These are phyloP conservation scores for Candida tallmaniae DNA, from an alignment of 805 yeast species.

Conservation along the genomic window DNA sequence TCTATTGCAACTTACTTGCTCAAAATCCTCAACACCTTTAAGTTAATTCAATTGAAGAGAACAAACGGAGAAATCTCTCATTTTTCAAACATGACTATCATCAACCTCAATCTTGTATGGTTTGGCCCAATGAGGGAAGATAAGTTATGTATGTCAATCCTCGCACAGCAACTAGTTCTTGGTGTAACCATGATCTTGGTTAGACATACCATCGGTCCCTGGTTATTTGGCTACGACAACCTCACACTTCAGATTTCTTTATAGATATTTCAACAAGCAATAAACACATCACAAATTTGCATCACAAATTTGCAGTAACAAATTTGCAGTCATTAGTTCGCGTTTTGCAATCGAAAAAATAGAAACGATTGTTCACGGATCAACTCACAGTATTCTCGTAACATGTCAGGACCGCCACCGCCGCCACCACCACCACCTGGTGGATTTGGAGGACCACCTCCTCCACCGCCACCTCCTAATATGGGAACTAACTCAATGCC, in stretches of 20 bases:
- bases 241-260: slow-evolving; percentile 34
- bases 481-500: slow-evolving; percentile 1
- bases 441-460: slow-evolving; percentile 19
- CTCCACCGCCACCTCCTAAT: slow-evolving; percentile 28
- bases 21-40: slow-evolving; percentile 39
- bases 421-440: slow-evolving; percentile 17
- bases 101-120: slow-evolving; percentile 79
- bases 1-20: slow-evolving; percentile 13
- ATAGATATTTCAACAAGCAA: background rate
- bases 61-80: slow-evolving; percentile 25
- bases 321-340: too few relatives aligned
- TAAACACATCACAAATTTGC: too few relatives aligned
- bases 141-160: slow-evolving; percentile 53
- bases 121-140: slow-evolving; percentile 91
- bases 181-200: slow-evolving; percentile 65
- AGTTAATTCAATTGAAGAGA: slow-evolving; percentile 40
- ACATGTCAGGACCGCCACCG: slow-evolving; percentile 10
- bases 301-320: too few relatives aligned
- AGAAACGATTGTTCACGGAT: too few relatives aligned
- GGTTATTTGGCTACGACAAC: slow-evolving; percentile 88
- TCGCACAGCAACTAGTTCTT: slow-evolving; percentile 57
- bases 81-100: slow-evolving; percentile 81
- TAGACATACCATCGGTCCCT: slow-evolving; percentile 81
- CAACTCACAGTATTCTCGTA: background rate
- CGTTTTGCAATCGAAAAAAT: too few relatives aligned